Evolutionary conservation across 371 early-diverging fungal genomes (phyloP), one percentile per base, ranked within the genome.

Genomic region (Lichtheimia hyalospora): DNA sequence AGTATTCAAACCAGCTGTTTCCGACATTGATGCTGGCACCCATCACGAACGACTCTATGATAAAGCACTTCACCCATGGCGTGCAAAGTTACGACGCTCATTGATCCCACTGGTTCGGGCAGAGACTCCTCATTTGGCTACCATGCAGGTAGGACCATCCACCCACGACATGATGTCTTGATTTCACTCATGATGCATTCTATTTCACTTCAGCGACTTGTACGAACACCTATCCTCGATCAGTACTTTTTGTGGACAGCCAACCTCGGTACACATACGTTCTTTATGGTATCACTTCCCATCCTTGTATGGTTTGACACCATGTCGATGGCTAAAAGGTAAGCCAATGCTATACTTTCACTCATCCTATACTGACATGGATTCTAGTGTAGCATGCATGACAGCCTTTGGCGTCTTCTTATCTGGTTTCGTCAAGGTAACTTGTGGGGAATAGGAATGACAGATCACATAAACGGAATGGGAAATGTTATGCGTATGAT

Each of bases 301-400:
- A 66, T 86, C 25, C 67, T 89, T 24, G 86, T 89, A 58, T 89
- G 89, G 91, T 88, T 91, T 58, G 86, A 85, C 40, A 77, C 77
- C 50, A 77, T 77, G 8, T 70, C 75, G 57, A 64, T 84, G 41
- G 85, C 81, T 15, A 79, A 83, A 67, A 78, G 83, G 85, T 85
- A 73, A 51, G 50, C 24, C 14, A 14, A 34, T 7, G 15, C 18
- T 0, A 52, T 21, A 34, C 7, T 44, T 0, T 16, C 1, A 5
- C 5, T 7, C 10, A 18, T 46, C 46, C 46, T 12, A n/a, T 46
- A 10, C 8, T 0, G 10, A 5, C 46, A n/a, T 46, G 18, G 20
- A 15, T 42, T 10, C 25, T 58, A 83, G 83, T 61, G 60, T 80
- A 34, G 77, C 74, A 40, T 66, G 70, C 49, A 49, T 83, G 54